Base-by-base conservation (phyloP, 2,329 filamentous ascomycete species). In the Stemphylium vesicarium region DNA sequence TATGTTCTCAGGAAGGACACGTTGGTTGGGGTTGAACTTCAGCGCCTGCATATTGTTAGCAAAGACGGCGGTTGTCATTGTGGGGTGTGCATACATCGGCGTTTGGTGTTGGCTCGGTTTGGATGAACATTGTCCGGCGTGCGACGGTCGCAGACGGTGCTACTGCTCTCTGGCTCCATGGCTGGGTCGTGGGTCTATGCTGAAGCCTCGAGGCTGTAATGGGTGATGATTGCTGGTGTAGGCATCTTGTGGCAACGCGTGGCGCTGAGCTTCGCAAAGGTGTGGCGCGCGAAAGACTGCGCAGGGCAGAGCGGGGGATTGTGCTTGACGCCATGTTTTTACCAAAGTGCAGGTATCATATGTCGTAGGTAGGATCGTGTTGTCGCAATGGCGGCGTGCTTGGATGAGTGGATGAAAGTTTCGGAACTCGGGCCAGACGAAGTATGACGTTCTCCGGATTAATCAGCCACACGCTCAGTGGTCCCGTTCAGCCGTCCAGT, bases 91-190 rank as follows among this genome's bases (percentile, higher is more conserved):
- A 66, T 72, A 85, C 93, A 80, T 98, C 92, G n/a, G 87, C 83
- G 78, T 99, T 99, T 22, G 95, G 95, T 1, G 95, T 99, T 63
- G 84, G 85, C 73, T 98, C 94, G 4, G 94, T 98, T 79, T 99
- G 95, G 72, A 99, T 99, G 81, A 98, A 99, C 77, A 99, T 96
- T 20, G 87, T 92, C 62, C 94, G 88, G 43, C 71, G 66, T 29
- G 63, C 56, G 18, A 67, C 48, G 10, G 57, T 51, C 18, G 57
- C 48, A 12, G 51, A 57, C 4, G 64, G 56, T 1, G 48, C 41
- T 29, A 54, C 41, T 20, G 60, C 36, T 6, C 48, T 60, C 26
- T 59, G 63, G 20, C 32, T 59, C 66, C 69, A 72, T 65, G 57
- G 48, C 50, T 66, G 65, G n/a, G 59, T 37, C 44, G 56, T 62